Evolutionary conservation across 495 filamentous ascomycete genomes (phyloP).

Genomic region (Annulohypoxylon moriforme): DNA sequence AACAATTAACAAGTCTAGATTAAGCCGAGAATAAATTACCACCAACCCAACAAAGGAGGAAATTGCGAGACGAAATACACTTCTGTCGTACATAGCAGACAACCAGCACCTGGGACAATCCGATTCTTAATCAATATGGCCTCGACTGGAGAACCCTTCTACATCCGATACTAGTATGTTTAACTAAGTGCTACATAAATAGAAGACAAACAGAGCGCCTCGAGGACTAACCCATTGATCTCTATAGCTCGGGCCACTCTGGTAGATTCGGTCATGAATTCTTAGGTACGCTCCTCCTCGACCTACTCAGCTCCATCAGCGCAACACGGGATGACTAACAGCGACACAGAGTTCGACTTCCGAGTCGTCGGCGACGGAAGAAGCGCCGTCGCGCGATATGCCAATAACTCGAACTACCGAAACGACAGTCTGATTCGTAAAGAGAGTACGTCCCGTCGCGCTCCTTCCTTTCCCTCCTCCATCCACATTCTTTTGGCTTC

Average conservation of each 20-base stretch:
- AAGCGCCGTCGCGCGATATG: slow-evolving; percentile 94
- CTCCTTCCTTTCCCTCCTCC: not conserved
- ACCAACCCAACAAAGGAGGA: not conserved
- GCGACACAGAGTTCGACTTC: slow-evolving; percentile 88
- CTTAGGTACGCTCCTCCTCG: slow-evolving; percentile 70
- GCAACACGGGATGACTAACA: slow-evolving; percentile 43
- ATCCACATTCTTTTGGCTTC: not conserved
- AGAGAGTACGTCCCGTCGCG: slow-evolving; percentile 81
- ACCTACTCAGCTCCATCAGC: not conserved
- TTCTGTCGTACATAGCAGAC: slow-evolving; percentile 2
- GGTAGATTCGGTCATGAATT: slow-evolving; percentile 99
- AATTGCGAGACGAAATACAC: slow-evolving; percentile 10
- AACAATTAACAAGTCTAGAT: slow-evolving; percentile 16
- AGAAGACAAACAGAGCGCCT: not conserved
- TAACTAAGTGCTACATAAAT: not conserved
- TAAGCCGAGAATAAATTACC: not conserved
- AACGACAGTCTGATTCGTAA: slow-evolving; percentile 99
- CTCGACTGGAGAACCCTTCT: slow-evolving; percentile 78
- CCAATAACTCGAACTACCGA: slow-evolving; percentile 99
- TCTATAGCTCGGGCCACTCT: slow-evolving; percentile 89
- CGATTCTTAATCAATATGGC: slow-evolving; percentile 34
- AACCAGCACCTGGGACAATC: not conserved
- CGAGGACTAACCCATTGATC: slow-evolving; percentile 42
- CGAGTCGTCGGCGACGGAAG: slow-evolving; percentile 92
- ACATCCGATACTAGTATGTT: slow-evolving; percentile 94